Evolutionary conservation across 495 filamentous ascomycete species (phyloP).

Genomic region (Xylaria venustula): DNA sequence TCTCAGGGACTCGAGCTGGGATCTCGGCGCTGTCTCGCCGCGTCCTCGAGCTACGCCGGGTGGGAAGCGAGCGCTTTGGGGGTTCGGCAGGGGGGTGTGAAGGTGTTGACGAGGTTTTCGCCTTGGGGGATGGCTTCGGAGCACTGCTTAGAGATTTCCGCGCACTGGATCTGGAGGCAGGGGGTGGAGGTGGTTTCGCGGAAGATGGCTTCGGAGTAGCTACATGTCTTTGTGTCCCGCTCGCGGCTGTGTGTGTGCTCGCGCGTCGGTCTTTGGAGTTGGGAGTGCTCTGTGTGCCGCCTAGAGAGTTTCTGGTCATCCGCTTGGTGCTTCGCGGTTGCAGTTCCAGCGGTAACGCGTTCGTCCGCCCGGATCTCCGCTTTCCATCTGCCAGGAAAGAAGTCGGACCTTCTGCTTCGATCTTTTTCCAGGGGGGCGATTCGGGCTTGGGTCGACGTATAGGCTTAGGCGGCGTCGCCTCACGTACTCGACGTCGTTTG

Average conservation of each 20-base stretch:
- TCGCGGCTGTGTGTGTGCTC: constrained; percentile 17
- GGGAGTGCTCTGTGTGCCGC: constrained; percentile 28
- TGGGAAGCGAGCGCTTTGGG: constrained; percentile 31
- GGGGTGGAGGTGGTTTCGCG: constrained; percentile 25
- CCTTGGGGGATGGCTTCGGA: constrained; percentile 27
- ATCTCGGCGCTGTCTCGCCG: constrained; percentile 16
- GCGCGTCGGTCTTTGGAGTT: constrained; percentile 20
- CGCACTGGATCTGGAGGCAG: constrained; percentile 30
- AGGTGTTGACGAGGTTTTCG: constrained; percentile 32
- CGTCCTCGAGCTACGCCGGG: constrained; percentile 38
- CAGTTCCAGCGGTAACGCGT: constrained; percentile 66
- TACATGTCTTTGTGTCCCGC: constrained; percentile 34
- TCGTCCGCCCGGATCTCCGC: constrained; percentile 83
- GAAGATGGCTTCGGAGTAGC: constrained; percentile 20
- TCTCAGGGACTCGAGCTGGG: constrained; percentile 20
- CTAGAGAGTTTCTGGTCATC: constrained; percentile 43
- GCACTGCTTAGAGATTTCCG: constrained; percentile 22
- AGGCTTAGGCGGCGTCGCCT: constrained; percentile 35
- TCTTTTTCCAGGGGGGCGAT: constrained; percentile 94
- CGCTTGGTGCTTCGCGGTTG: constrained; percentile 65
- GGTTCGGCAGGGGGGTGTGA: constrained; percentile 32
- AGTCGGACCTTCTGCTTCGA: constrained; percentile 82
- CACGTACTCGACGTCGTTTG: constrained; percentile 70
- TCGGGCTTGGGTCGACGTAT: constrained; percentile 44
- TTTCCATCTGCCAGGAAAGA: constrained; percentile 78